phyloP scores from a whole-genome alignment of 306 rosid genomes.

The Datisca glomerata region DNA sequence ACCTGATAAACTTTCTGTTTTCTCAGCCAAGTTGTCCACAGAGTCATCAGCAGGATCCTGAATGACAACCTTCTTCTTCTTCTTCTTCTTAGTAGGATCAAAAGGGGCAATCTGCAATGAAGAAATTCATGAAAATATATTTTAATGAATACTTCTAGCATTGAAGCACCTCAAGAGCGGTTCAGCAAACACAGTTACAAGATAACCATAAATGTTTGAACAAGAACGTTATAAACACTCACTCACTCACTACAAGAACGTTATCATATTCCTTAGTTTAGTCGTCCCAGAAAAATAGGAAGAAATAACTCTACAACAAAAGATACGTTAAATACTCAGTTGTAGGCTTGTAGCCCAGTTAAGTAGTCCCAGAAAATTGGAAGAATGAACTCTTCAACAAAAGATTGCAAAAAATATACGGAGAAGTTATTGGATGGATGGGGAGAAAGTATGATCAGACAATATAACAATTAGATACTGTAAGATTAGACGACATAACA shows the following conservation, averaged over 20 bases:
- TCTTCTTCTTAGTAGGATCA: conserved; percentile 94
- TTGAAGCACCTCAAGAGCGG: not conserved
- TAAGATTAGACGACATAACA: no score
- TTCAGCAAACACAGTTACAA: not conserved
- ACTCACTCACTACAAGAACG: not conserved
- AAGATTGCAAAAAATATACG: no score
- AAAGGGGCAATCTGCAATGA: conserved; percentile 60
- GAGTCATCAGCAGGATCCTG: conserved; percentile 53
- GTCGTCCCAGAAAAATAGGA: not conserved
- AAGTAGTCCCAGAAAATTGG: no score
- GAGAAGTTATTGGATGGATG: no score
- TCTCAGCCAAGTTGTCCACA: conserved; percentile 68
- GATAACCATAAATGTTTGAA: not conserved
- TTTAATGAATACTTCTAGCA: not conserved
- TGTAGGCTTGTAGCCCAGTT: no score
- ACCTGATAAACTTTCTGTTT: conserved; percentile 79
- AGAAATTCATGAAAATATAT: conserved; percentile 5
- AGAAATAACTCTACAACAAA: no score
- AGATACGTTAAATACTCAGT: no score
- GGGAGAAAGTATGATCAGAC: no score
- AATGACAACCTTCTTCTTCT: conserved; percentile 58
- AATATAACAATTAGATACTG: no score
- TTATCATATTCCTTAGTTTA: not conserved
- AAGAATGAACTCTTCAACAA: no score
- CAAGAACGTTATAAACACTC: not conserved